Conservation (phyloP, 306 rosid genomes). For the Dalbergia cochinchinensis region DNA sequence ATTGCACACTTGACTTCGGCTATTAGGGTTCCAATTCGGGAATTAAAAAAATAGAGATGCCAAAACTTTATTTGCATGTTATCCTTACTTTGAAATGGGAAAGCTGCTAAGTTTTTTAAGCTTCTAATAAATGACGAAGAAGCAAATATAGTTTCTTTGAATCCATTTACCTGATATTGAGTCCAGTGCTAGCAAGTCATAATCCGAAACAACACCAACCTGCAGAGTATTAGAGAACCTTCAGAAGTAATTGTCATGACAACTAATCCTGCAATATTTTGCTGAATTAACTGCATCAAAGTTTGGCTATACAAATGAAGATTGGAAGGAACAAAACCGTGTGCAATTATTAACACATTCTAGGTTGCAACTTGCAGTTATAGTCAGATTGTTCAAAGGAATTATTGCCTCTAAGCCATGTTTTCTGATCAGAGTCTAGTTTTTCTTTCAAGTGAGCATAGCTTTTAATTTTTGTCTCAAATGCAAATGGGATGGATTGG, state of each 20-base stretch:
- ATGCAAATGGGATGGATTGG: conserved; percentile 19
- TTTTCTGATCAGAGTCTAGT: conserved; percentile 12
- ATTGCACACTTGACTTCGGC: conserved; percentile 31
- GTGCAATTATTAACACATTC: conserved; percentile 13
- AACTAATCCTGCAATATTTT: conserved; percentile 1
- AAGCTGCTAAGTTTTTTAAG: background rate
- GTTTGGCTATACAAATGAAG: conserved; percentile 11
- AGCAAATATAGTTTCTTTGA: conserved; percentile 3
- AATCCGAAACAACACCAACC: conserved; percentile 98
- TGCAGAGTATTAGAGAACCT: conserved; percentile 53
- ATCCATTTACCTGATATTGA: conserved; percentile 78
- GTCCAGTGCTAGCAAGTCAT: conserved; percentile 92
- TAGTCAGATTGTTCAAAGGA: conserved; percentile 34
- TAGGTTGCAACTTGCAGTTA: conserved; percentile 2
- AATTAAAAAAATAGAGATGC: conserved; percentile 20
- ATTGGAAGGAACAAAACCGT: conserved; percentile 17
- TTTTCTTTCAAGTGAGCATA: conserved; percentile 10
- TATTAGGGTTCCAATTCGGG: conserved; percentile 8
- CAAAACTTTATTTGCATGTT: background rate
- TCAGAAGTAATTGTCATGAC: conserved; percentile 40
- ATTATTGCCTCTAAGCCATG: conserved; percentile 27
- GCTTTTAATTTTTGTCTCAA: conserved; percentile 5
- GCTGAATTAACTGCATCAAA: conserved; percentile 15
- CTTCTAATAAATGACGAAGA: conserved; percentile 32
- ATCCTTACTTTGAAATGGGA: conserved; percentile 18